A percentile compares a stretch with the other conserved stretches of the same genome.
Evolutionary conservation across 805 yeast species (phyloP).

Genomic region (Saturnispora besseyi): DNA sequence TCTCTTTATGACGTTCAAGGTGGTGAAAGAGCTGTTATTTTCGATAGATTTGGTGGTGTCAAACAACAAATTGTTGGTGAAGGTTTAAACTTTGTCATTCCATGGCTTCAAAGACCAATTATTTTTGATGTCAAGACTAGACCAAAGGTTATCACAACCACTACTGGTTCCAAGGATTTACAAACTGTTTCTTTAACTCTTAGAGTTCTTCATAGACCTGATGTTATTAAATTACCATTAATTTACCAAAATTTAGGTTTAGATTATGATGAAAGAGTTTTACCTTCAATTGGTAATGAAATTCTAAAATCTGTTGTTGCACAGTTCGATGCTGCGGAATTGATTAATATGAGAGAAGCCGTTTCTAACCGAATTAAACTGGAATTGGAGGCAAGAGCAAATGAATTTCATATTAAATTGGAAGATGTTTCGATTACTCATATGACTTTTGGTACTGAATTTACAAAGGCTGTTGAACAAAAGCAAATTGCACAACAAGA

Average conservation of each 20-base stretch:
- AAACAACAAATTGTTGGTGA: conserved; percentile 85
- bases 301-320: conserved; percentile 95
- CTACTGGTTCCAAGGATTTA: conserved; percentile 94
- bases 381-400: conserved; percentile 75
- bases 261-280: conserved; percentile 94
- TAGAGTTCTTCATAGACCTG: conserved; percentile 91
- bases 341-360: conserved; percentile 93
- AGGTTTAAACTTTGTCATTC: conserved; percentile 91
- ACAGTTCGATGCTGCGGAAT: conserved; percentile 96
- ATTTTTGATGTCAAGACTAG: conserved; percentile 90
- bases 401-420: conserved; percentile 79
- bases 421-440: conserved; percentile 98
- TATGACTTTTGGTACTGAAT: conserved; percentile 93
- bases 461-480: conserved; percentile 97
- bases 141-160: conserved; percentile 87
- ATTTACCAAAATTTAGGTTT: conserved; percentile 88
- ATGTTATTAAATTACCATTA: conserved; percentile 66
- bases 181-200: conserved; percentile 92
- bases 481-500: conserved; percentile 99
- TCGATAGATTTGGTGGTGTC: conserved; percentile 86
- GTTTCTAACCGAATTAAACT: conserved; percentile 83
- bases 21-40: conserved; percentile 91
- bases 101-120: conserved; percentile 92
- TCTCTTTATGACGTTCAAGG: conserved; percentile 93
- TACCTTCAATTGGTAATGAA: conserved; percentile 97